Evolutionary conservation across 2,329 filamentous ascomycete genomes (phyloP).

Genomic region (Lanzia echinophila): DNA sequence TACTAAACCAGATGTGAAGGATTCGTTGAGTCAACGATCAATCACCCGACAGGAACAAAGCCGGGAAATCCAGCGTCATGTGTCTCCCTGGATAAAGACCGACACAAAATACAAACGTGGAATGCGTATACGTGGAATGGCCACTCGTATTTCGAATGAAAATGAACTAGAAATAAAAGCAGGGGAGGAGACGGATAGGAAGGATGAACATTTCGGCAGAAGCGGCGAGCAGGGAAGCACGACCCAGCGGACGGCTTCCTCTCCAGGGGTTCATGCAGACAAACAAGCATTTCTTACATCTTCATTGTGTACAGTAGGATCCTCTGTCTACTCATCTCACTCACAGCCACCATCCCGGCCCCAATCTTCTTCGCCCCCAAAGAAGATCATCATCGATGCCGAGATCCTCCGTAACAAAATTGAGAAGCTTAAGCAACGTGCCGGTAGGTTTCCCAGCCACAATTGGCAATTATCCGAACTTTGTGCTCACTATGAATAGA

Average conservation of each 20-base stretch:
- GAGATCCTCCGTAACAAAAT: not conserved
- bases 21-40: not conserved
- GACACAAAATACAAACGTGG: not conserved
- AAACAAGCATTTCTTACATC: not conserved
- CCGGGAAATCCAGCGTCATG: not conserved
- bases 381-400: not conserved
- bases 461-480: not conserved
- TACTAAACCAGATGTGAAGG: not conserved
- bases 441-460: not conserved
- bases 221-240: too few relatives aligned
- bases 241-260: not conserved
- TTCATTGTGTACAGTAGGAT: not conserved
- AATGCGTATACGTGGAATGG: too few relatives aligned
- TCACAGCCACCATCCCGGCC: not conserved
- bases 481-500: not conserved
- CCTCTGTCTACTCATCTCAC: not conserved
- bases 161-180: not conserved
- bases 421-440: not conserved
- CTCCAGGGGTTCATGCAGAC: not conserved
- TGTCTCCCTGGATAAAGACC: not conserved
- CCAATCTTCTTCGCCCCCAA: not conserved
- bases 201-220: not conserved
- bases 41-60: not conserved
- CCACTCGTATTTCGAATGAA: not conserved
- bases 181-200: not conserved